These are phyloP conservation scores for Talaromyces liani DNA, from an alignment of 495 filamentous ascomycete species.

Conservation along the genomic window DNA sequence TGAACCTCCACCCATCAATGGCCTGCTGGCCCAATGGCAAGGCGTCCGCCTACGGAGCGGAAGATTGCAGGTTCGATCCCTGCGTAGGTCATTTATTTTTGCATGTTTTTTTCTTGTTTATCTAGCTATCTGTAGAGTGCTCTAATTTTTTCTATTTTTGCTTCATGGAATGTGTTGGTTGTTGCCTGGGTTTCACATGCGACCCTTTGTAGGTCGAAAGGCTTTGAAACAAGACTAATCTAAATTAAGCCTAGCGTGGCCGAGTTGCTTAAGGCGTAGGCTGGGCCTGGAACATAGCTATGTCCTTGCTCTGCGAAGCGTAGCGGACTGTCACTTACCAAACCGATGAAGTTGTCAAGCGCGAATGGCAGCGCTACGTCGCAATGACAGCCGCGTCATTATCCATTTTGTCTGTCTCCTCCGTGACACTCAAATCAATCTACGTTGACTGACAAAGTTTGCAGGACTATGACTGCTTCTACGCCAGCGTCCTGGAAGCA, in stretches of 20 bases:
- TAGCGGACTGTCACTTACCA: neutral
- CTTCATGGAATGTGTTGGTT: too few species aligned
- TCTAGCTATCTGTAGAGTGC: neutral
- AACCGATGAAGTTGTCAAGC: neutral
- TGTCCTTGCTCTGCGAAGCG: too few species aligned
- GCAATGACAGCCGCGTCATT: conserved; percentile 62
- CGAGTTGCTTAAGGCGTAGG: neutral
- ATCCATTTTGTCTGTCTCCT: conserved; percentile 63
- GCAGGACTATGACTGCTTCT: conserved; percentile 91
- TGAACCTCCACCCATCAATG: neutral
- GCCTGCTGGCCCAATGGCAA: conserved; percentile 4
- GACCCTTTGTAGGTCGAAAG: too few species aligned
- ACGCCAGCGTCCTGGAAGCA: conserved; percentile 81
- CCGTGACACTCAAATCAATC: neutral
- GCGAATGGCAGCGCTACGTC: conserved; percentile 13
- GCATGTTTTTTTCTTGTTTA: neutral
- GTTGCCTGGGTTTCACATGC: too few species aligned
- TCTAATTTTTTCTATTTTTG: neutral
- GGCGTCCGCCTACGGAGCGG: conserved; percentile 7
- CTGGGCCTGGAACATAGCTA: too few species aligned
- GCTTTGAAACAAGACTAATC: neutral
- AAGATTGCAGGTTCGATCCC: conserved; percentile 26
- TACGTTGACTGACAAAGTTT: too few species aligned
- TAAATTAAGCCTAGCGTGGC: neutral
- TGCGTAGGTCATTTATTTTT: conserved; percentile 15